Percentiles rank a stretch among this genome's conserved stretches.
phyloP scores from a whole-genome alignment of 768 basidiomycete species.

The Hysterangium stoloniferum region DNA sequence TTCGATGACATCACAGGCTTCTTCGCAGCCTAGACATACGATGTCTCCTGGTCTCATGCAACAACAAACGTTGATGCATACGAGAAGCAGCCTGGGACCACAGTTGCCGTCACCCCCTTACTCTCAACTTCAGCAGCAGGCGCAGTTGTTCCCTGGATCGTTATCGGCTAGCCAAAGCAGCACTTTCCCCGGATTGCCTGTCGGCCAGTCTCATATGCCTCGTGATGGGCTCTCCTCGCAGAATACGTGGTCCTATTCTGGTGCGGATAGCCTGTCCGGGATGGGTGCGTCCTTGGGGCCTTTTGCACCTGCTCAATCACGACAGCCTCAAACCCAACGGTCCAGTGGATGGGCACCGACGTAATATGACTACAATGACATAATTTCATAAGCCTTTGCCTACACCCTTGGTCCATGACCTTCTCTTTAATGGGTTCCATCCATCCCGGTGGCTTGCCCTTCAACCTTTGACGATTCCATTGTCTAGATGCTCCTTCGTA shows the following conservation, averaged over 20 bases:
- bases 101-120: not conserved
- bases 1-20: constrained; percentile 3
- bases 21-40: constrained; percentile 8
- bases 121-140: not conserved
- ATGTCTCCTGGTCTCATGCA: constrained; percentile 1
- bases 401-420: not conserved
- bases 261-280: constrained; percentile 3
- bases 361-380: not conserved
- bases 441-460: not conserved
- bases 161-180: not conserved
- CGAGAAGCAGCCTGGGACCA: not conserved
- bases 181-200: not conserved
- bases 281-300: constrained; percentile 5
- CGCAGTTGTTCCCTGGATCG: not conserved
- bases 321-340: constrained; percentile 2
- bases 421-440: not conserved
- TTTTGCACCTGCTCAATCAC: not conserved
- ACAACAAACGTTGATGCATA: not conserved
- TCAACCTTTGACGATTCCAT: no score
- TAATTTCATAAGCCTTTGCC: no score
- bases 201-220: not conserved
- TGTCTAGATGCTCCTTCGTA: constrained; percentile 1
- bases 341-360: constrained; percentile 8
- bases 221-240: not conserved
- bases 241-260: constrained; percentile 7